Base-by-base conservation (phyloP, 2,329 filamentous ascomycete genomes). In the Colletotrichum tamarilloi region DNA sequence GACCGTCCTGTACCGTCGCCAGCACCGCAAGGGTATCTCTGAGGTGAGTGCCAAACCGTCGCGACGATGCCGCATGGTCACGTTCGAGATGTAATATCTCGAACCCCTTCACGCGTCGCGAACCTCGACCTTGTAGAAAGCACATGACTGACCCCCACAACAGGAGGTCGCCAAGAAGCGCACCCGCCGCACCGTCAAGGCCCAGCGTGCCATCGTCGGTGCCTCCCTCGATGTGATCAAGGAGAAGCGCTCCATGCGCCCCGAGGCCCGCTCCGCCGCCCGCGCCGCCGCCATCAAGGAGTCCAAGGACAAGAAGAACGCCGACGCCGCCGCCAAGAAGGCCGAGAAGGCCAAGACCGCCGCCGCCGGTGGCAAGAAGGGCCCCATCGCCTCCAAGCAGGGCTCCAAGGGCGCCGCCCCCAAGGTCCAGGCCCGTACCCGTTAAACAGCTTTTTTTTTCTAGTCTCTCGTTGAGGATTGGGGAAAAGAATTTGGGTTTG, bases 11-110 rank as follows among this genome's bases (percentile, higher is more conserved):
- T 99, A 94, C 94, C 93, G 97, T 87, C 94, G 96, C 88, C 94
- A 97, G 90, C 96, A 98, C 93, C 97, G 95, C 92, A 99, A 99
- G 95, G 97, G 97, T 93, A 97, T 98, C 89, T 97, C 96, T 91
- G 97, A 99, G 95, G 97, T 98, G 93, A 89, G 93, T 86, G 69
- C 49, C 67, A 62, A 64, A 64, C 14, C n/a, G 24, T 42, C 42
- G 60, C 46, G 28, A 53, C n/a, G 46, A n/a, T 28, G 28, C 6
- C 32, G 14, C 28, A 7, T 1, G 16, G 16, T 42, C 38, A 3
- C 16, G 5, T 49, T 19, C n/a, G 22, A 24, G 38, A 14, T 28
- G 24, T 46, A 12, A 6, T 16, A 49, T 53, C 8, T 16, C 55
- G 35, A 22, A 22, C 53, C 19, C 2, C 26, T 9, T 38, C 26